Evolutionary conservation across 2,329 filamentous ascomycete species (phyloP), one percentile per base, ranked within the genome.

Genomic region (Xylariaceae sp.): DNA sequence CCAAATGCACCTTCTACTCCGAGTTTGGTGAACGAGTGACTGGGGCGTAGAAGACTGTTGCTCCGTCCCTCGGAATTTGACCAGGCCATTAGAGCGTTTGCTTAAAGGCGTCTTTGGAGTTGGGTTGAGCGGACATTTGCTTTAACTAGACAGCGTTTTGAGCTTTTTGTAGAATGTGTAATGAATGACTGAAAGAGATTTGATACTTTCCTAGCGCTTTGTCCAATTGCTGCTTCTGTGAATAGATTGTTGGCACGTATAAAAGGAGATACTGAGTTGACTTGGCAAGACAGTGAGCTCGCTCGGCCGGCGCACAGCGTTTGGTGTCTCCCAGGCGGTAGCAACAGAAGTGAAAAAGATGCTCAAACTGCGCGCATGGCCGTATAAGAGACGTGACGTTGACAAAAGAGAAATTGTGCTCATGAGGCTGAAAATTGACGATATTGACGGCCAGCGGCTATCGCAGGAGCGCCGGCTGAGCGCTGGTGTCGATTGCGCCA

Each of bases 1-100:
- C 75, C 44, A 84, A 86, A 56, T 83, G 79, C 57, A 76, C 79
- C 44, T 87, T 87, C 67, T 89, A 80, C 64, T 90, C 87, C 35
- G 72, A 64, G 38, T 81, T 75, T 62, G 79, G 78, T 26, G 64
- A 67, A 47, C 62, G 71, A 48, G 52, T 78, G 35, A 63, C 22
- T 6, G 22, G 68, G 49, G 56, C 69, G 34, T 45, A 47, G 28
- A n/a, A n/a, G n/a, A n/a, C n/a, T n/a, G n/a, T 19, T 34, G 18
- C 32, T 33, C 22, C 6, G 22, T 26, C 11, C 22, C 22, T 26
- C 11, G 6, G 22, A 6, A 11, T 26, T 26, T 26, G 22, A 26
- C 22, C 22, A 26, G 11, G 22, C 6, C 6, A 26, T 6, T 26
- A 16, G 22, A n/a, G 12, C 22, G 12, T 43, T 44, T 38, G 42